phyloP scores from a whole-genome alignment of 2,329 filamentous ascomycete genomes.

The Botrytis cinerea region DNA sequence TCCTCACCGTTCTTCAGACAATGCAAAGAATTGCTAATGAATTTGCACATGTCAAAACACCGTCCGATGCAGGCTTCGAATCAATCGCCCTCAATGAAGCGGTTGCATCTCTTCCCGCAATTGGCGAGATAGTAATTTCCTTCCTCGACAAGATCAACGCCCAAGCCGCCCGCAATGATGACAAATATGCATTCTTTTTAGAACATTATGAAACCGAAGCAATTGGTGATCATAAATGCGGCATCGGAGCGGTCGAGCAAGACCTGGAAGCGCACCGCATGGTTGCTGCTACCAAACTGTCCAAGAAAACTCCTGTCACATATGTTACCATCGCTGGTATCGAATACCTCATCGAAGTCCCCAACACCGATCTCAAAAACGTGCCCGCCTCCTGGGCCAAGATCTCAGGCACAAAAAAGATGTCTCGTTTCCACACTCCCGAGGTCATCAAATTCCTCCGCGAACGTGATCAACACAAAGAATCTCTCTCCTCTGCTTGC shows the following conservation, averaged over 20 bases:
- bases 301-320: constrained; percentile 66
- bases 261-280: constrained; percentile 78
- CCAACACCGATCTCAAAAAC: constrained; percentile 77
- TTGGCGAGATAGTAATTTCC: constrained; percentile 68
- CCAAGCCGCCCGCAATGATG: constrained; percentile 78
- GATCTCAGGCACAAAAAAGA: constrained; percentile 89
- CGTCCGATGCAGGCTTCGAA: constrained; percentile 69
- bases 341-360: constrained; percentile 91
- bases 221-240: constrained; percentile 84
- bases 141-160: constrained; percentile 86
- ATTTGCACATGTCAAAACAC: constrained; percentile 66
- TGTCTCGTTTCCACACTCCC: constrained; percentile 91
- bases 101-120: constrained; percentile 73
- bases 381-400: constrained; percentile 95
- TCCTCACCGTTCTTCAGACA: constrained; percentile 81
- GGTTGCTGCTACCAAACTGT: constrained; percentile 70
- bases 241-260: constrained; percentile 88
- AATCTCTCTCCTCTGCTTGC: constrained; percentile 88
- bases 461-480: constrained; percentile 92
- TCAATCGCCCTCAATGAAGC: constrained; percentile 71
- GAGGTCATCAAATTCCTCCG: constrained; percentile 80
- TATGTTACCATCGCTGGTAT: constrained; percentile 88
- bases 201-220: constrained; percentile 85
- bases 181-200: constrained; percentile 93
- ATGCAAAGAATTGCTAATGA: constrained; percentile 79